These are phyloP conservation scores for Dothistroma septosporum DNA, from an alignment of 2,329 filamentous ascomycete genomes.

Conservation along the genomic window DNA sequence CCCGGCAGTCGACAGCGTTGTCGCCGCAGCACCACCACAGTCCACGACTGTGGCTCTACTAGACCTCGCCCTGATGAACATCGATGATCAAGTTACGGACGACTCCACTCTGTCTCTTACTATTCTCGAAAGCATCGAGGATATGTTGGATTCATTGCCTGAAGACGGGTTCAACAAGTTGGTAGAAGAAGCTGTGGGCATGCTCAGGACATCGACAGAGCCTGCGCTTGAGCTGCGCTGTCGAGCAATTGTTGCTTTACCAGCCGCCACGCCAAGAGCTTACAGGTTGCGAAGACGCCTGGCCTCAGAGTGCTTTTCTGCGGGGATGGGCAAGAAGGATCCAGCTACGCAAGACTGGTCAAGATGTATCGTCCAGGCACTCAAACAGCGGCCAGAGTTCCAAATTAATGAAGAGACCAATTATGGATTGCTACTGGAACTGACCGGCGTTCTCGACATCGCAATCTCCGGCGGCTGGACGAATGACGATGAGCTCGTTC, in stretches of 20 bases:
- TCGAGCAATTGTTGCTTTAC: conserved; percentile 57
- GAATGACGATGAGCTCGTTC: conserved; percentile 20
- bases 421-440: conserved; percentile 64
- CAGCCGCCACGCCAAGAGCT: conserved; percentile 47
- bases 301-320: conserved; percentile 60
- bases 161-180: conserved; percentile 16
- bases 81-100: conserved; percentile 25
- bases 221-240: conserved; percentile 44
- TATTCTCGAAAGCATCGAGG: conserved; percentile 20
- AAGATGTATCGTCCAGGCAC: conserved; percentile 23
- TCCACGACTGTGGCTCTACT: conserved; percentile 20
- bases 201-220: conserved; percentile 10
- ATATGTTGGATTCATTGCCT: conserved; percentile 21
- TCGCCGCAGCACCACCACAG: conserved; percentile 12
- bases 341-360: conserved; percentile 17
- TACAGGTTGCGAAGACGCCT: conserved; percentile 64
- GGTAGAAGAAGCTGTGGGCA: conserved; percentile 11
- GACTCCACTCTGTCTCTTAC: conserved; percentile 14
- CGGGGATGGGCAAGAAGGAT: conserved; percentile 7
- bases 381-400: conserved; percentile 44
- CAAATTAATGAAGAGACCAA: conserved; percentile 55
- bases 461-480: conserved; percentile 63
- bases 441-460: conserved; percentile 66
- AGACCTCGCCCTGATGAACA: conserved; percentile 28
- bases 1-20: conserved; percentile 15